Percentiles rank a stretch among this genome's conserved stretches.
These are phyloP conservation scores for Alternaria dauci DNA, from an alignment of 2,329 filamentous ascomycete genomes.

Conservation along the genomic window DNA sequence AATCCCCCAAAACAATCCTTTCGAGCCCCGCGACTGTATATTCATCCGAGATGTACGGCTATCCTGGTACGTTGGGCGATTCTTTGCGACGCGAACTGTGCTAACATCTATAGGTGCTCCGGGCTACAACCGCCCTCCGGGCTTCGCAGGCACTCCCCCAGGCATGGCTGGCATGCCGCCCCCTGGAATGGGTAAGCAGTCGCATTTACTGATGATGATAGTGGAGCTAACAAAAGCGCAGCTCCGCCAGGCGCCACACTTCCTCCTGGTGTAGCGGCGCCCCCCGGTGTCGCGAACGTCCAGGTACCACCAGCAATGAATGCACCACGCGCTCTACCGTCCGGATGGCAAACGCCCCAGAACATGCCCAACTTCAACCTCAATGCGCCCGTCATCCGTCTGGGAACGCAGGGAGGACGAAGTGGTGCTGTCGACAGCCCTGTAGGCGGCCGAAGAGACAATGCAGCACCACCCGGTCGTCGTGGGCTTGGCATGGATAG, in stretches of 20 bases:
- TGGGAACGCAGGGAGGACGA: slow-evolving; percentile 80
- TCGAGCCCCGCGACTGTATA: slow-evolving; percentile 5
- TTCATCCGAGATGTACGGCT: slow-evolving; percentile 46
- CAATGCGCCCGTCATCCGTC: slow-evolving; percentile 92
- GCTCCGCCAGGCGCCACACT: slow-evolving; percentile 25
- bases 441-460: slow-evolving; percentile 60
- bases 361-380: slow-evolving; percentile 99
- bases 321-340: slow-evolving; percentile 80
- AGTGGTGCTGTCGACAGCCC: slow-evolving; percentile 54
- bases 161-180: slow-evolving; percentile 79
- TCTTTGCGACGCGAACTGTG: slow-evolving; percentile 6
- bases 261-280: slow-evolving; percentile 76
- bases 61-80: slow-evolving; percentile 36
- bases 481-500: slow-evolving; percentile 67
- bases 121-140: slow-evolving; percentile 77
- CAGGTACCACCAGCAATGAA: slow-evolving; percentile 76
- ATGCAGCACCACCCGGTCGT: slow-evolving; percentile 50
- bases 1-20: neutral
- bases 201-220: neutral
- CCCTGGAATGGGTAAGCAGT: slow-evolving; percentile 78
- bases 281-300: slow-evolving; percentile 80
- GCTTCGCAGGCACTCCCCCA: slow-evolving; percentile 76
- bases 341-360: slow-evolving; percentile 85
- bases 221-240: slow-evolving; percentile 12
- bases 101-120: slow-evolving; percentile 53